phyloP scores from a whole-genome alignment of 164 flowering plant genomes.

The Annona squamosa region DNA sequence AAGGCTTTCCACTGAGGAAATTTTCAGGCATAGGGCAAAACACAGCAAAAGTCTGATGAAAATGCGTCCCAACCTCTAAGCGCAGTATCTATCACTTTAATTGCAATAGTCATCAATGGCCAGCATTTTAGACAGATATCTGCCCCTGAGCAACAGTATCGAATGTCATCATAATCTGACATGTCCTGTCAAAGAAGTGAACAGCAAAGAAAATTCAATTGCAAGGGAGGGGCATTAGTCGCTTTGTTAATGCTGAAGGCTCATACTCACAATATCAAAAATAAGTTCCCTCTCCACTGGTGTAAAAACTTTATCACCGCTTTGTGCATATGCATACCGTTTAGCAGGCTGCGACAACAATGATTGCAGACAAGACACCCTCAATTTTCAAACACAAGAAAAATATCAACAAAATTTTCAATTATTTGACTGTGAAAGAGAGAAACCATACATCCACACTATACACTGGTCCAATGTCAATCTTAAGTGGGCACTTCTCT shows the following conservation, averaged over 20 bases:
- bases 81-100: slow-evolving; percentile 86
- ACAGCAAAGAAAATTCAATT: neutral
- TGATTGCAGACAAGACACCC: neutral
- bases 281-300: slow-evolving; percentile 93
- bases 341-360: slow-evolving; percentile 65
- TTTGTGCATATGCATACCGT: slow-evolving; percentile 79
- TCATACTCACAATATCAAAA: slow-evolving; percentile 83
- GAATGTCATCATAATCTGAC: slow-evolving; percentile 93
- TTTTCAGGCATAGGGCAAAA: neutral
- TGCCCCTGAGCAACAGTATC: slow-evolving; percentile 97
- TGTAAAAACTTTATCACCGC: slow-evolving; percentile 64
- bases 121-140: slow-evolving; percentile 89
- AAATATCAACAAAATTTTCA: neutral
- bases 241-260: neutral
- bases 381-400: neutral
- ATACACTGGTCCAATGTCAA: slow-evolving; percentile 94
- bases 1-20: too few relatives aligned
- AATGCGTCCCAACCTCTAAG: slow-evolving; percentile 60
- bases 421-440: neutral
- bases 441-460: slow-evolving; percentile 75
- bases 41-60: neutral
- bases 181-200: slow-evolving; percentile 58
- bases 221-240: neutral
- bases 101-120: slow-evolving; percentile 95
- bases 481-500: slow-evolving; percentile 80